Evolutionary conservation across 345 rosid genomes (phyloP), one percentile per base, ranked within the genome.

Genomic region (Acer negundo): DNA sequence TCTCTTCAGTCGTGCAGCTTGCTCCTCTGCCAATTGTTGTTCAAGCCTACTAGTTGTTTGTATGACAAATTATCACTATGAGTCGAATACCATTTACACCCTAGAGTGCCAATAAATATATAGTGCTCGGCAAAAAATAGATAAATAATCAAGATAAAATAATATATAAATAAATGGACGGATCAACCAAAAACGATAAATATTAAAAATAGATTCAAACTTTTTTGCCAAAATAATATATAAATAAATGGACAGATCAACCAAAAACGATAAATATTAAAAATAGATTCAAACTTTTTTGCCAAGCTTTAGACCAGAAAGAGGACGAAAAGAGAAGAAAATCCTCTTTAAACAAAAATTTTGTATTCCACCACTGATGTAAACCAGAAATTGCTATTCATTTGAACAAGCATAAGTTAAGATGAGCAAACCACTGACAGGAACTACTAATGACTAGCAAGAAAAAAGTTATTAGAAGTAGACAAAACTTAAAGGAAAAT

Each of bases 41-140:
- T 95, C 96, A n/a, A 95, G 88, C 82, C 86, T 87, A 9, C 26
- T 74, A 1, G 94, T 87, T 10, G 93, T 84, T 82, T 93, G 97
- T 73, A 75, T 85, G 6, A 70, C 38, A 40, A 75, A 28, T 53
- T 20, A 35, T 35, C 38, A 35, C 4, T 35, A 35, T 35, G 38
- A 4, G 38, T 35, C 4, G 11, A 10, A 11, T 7, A 24, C 23
- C 35, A 38, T 13, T 17, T 16, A 35, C 13, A 7, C 0, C 31
- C 22, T 20, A 20, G 6, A 72, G n/a, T n/a, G 31, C 3, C 65
- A 72, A 4, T 10, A 53, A 28, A 56, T 64, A 31, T 11, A 65
- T 35, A 65, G 15, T 7, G 38, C 11, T 7, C 23, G 3, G 2
- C 47, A 17, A 0, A 64, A n/a, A n/a, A n/a, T 5, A 24, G 17